Conservation (phyloP, 257 asterid genomes). For the Solanum appendiculatum region DNA sequence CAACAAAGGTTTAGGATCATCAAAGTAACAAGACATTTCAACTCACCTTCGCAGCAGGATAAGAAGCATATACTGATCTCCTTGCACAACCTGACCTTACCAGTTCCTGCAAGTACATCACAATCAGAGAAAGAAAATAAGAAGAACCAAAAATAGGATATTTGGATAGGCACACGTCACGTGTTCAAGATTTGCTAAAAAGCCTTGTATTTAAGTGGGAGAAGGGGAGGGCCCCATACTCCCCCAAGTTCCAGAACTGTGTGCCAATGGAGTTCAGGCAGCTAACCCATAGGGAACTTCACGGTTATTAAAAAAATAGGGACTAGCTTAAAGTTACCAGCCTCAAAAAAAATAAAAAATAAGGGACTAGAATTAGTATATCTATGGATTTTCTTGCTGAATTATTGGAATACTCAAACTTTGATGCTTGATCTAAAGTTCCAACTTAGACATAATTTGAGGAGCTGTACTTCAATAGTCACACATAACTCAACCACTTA, state of each 20-base stretch:
- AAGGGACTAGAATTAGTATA: neutral
- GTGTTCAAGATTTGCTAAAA: neutral
- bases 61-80: neutral
- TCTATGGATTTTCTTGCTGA: neutral
- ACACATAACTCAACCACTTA: neutral
- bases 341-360: too few species aligned
- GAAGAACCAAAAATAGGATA: neutral
- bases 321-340: too few species aligned
- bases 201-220: neutral
- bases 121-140: neutral
- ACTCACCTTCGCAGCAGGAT: slow-evolving; percentile 3
- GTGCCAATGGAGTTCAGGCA: neutral
- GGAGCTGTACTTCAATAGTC: neutral
- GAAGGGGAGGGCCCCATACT: neutral
- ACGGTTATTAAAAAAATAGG: neutral
- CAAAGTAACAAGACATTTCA: neutral
- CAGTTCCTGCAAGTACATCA: slow-evolving; percentile 7
- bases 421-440: neutral
- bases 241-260: neutral
- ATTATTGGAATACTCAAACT: neutral
- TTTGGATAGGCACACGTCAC: neutral
- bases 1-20: neutral
- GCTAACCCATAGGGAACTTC: neutral
- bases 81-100: neutral
- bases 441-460: neutral